phyloP scores from a whole-genome alignment of 345 rosid species.

The Brassica carinata region DNA sequence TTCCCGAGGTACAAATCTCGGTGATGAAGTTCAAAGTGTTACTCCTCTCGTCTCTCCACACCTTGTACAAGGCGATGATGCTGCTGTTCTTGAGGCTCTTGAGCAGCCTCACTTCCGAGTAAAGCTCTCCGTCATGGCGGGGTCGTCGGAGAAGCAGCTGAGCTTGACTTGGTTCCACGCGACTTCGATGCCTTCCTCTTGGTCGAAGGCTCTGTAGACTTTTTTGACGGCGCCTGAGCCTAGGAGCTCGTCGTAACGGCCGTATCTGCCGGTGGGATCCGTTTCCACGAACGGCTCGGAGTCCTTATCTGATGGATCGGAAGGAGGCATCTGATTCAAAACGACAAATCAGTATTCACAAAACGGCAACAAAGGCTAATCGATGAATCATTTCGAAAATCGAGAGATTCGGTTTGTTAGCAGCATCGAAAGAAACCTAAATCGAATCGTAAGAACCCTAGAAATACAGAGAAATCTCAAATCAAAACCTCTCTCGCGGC shows the following conservation, averaged over 20 bases:
- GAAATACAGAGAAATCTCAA: background rate
- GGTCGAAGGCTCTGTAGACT: constrained; percentile 88
- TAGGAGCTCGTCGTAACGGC: constrained; percentile 65
- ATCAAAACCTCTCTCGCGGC: background rate
- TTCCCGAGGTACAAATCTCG: constrained; percentile 90
- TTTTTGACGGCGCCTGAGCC: constrained; percentile 78
- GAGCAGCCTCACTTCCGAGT: constrained; percentile 68
- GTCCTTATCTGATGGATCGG: constrained; percentile 51
- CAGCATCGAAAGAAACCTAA: background rate
- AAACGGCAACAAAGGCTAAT: background rate
- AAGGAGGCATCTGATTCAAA: constrained; percentile 52
- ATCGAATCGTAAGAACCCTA: constrained; percentile 16
- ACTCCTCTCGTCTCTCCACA: constrained; percentile 60
- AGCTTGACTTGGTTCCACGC: constrained; percentile 94
- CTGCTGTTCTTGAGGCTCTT: constrained; percentile 52
- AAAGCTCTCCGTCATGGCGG: constrained; percentile 63
- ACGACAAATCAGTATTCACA: constrained; percentile 14
- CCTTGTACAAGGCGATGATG: constrained; percentile 61
- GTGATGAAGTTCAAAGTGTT: constrained; percentile 78
- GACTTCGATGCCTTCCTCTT: constrained; percentile 88
- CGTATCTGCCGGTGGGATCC: constrained; percentile 80
- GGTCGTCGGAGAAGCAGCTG: constrained; percentile 55
- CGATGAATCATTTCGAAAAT: background rate
- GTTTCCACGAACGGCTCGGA: constrained; percentile 68
- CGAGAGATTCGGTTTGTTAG: background rate